Evolutionary conservation across 495 filamentous ascomycete species (phyloP).

Genomic region (Penicillium angulare): DNA sequence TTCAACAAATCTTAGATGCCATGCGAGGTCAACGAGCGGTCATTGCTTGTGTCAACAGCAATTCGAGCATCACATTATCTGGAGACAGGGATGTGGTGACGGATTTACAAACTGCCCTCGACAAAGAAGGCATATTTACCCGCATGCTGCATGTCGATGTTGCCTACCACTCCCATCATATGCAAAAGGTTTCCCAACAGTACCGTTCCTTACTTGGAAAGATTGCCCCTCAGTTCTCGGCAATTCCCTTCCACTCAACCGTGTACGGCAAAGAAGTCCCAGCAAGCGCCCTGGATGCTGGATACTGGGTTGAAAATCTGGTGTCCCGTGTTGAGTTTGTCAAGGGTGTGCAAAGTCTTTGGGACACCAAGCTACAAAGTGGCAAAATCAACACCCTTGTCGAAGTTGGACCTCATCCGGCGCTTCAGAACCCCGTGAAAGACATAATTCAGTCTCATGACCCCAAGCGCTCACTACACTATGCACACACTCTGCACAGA

Average conservation of each 20-base stretch:
- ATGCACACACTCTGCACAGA: constrained; percentile 22
- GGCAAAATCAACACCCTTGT: constrained; percentile 39
- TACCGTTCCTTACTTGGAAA: constrained; percentile 33
- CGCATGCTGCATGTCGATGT: constrained; percentile 42
- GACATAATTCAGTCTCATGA: constrained; percentile 29
- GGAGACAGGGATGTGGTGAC: constrained; percentile 41
- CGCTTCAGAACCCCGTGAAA: constrained; percentile 50
- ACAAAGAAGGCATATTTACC: constrained; percentile 29
- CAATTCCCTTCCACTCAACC: constrained; percentile 36
- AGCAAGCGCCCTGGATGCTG: constrained; percentile 15
- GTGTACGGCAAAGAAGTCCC: constrained; percentile 28
- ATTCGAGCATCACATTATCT: constrained; percentile 32
- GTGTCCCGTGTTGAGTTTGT: constrained; percentile 44
- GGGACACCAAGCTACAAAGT: constrained; percentile 6
- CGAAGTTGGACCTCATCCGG: constrained; percentile 65
- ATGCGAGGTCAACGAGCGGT: constrained; percentile 19
- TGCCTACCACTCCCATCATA: constrained; percentile 50
- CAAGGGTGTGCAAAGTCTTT: constrained; percentile 28
- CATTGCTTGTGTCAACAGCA: constrained; percentile 31
- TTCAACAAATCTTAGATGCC: constrained; percentile 27
- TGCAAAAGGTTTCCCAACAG: constrained; percentile 32
- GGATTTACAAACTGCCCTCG: constrained; percentile 35
- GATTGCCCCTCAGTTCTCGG: constrained; percentile 16
- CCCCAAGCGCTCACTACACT: constrained; percentile 14
- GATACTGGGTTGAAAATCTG: constrained; percentile 50